These are phyloP conservation scores for Mycena leptocephala DNA, from an alignment of 768 basidiomycete genomes.

Conservation along the genomic window DNA sequence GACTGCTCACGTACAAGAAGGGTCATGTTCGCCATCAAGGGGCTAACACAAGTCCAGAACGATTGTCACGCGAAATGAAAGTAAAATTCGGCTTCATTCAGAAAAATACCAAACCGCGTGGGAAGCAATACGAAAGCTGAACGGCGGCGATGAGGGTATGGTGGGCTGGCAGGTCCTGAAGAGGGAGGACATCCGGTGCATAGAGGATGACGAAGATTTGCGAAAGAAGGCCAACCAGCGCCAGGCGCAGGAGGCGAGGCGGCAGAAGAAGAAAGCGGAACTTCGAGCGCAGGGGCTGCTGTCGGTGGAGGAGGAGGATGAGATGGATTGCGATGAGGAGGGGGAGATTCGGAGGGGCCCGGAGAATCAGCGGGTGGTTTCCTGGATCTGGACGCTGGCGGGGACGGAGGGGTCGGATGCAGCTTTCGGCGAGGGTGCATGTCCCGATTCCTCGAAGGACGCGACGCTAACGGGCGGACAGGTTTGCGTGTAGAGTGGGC, in stretches of 20 bases:
- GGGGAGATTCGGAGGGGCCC: too few relatives aligned
- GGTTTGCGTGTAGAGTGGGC: constrained; percentile 25
- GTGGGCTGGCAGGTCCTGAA: constrained; percentile 6
- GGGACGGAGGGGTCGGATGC: not conserved
- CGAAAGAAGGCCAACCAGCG: too few relatives aligned
- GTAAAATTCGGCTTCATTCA: not conserved
- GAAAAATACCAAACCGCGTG: constrained; percentile 11
- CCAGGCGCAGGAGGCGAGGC: too few relatives aligned
- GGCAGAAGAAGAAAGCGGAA: too few relatives aligned
- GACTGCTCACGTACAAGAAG: constrained; percentile 40
- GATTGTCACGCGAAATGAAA: not conserved
- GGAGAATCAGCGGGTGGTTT: not conserved
- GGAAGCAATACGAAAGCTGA: not conserved
- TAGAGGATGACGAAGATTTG: too few relatives aligned
- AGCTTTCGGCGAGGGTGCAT: not conserved
- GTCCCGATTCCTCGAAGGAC: too few relatives aligned
- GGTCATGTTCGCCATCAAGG: constrained; percentile 42
- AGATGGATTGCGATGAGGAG: too few relatives aligned
- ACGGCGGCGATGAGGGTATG: not conserved
- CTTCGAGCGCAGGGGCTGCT: too few relatives aligned
- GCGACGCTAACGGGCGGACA: not conserved
- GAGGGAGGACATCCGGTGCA: too few relatives aligned
- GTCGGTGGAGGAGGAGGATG: too few relatives aligned
- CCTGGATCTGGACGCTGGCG: not conserved
- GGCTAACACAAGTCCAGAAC: constrained; percentile 28